Evolutionary conservation across 495 filamentous ascomycete species (phyloP), one percentile per base, ranked within the genome.

Genomic region (Aspergillus egyptiacus): DNA sequence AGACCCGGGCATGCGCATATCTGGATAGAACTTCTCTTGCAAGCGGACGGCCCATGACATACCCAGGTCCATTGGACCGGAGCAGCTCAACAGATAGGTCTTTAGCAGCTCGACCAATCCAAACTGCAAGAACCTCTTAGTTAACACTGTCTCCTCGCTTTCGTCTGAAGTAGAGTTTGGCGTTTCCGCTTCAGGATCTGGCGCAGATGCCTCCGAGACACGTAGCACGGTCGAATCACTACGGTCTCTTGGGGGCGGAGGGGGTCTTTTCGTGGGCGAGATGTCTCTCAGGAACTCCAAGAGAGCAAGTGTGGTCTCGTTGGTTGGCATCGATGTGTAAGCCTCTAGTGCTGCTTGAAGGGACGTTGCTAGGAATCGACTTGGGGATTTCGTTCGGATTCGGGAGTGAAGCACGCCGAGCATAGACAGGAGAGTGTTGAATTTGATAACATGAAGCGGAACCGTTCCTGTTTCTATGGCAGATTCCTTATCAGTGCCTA

Each of bases 371-470:
- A 98, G 75, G 64, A 98, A 98, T 14, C 91, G 85, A 47, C 88
- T 94, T 2, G 93, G 93, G 47, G 84, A 85, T 67, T 90, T 91
- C 2, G 93, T 93, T 62, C 86, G 82, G 63, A 98, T 91, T 34
- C 93, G 82, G 13, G 76, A 77, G 63, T 96, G 93, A 6, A 96
- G 77, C n/a, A 86, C 84, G 3, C 82, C 80, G 2, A 98, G 81
- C 74, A 96, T 84, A 17, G 79, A 79, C 25, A 95, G 64, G 2
- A 98, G 74, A 7, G 80, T 77, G 51, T 85, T 81, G 74, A 95
- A 95, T 49, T 89, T 69, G 15, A 69, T 47, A 6, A 69, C 55
- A 46, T 73, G 68, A 15, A 39, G 47, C 3, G 67, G 66, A 35
- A 65, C 50, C 8, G 55, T 11, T 19, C 48, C 38, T 2, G n/a